phyloP scores from a whole-genome alignment of 345 rosid species.

The Eucalyptus shirleyi region DNA sequence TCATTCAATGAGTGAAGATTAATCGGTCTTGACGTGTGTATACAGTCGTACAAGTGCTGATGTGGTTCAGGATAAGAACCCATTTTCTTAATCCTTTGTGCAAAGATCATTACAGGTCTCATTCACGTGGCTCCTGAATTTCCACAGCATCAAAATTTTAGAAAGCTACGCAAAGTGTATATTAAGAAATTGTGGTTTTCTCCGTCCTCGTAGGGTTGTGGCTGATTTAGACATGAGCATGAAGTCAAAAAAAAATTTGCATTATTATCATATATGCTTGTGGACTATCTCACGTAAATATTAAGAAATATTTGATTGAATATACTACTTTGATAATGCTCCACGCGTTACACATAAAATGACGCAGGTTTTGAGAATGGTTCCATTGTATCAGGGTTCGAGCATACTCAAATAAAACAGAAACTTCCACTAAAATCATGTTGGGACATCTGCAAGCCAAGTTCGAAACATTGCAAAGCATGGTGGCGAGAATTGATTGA shows the following conservation, averaged over 20 bases:
- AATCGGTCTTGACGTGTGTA: background rate
- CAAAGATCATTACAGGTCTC: background rate
- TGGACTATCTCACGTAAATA: background rate
- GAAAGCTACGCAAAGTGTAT: background rate
- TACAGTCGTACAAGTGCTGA: background rate
- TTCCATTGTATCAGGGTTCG: background rate
- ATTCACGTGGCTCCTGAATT: background rate
- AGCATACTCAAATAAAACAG: background rate
- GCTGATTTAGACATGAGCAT: background rate
- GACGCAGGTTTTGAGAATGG: background rate
- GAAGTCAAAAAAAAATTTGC: background rate
- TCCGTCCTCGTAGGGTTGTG: background rate
- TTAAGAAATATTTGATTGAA: background rate
- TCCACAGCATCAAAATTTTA: background rate
- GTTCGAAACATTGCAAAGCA: background rate
- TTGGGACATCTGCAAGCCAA: background rate
- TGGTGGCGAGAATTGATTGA: background rate
- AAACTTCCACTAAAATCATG: background rate
- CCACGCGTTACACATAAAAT: background rate
- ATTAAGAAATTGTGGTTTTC: background rate
- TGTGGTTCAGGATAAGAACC: background rate
- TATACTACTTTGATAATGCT: background rate
- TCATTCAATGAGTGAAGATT: background rate
- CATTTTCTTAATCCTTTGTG: background rate
- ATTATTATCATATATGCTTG: background rate